Percentiles rank a stretch among this genome's conserved stretches.
phyloP scores from a whole-genome alignment of 768 basidiomycete genomes.

The Inosperma sp. region DNA sequence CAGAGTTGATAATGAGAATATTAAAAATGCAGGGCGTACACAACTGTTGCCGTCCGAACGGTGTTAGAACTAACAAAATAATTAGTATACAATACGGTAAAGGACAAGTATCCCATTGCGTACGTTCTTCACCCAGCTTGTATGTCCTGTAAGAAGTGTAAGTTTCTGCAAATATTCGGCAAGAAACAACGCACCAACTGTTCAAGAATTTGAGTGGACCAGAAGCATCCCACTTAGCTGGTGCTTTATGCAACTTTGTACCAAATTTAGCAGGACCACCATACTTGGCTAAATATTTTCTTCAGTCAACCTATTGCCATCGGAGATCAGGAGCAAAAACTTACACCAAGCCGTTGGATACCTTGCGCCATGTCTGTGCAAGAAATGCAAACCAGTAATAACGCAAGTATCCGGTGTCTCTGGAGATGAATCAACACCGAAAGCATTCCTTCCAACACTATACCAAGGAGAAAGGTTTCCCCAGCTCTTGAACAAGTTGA shows the following conservation, averaged over 20 bases:
- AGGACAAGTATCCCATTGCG: conserved; percentile 7
- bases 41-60: conserved; percentile 83
- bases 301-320: conserved; percentile 4
- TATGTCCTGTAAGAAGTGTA: conserved; percentile 59
- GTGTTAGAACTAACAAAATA: conserved; percentile 65
- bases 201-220: conserved; percentile 75
- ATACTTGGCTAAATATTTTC: conserved; percentile 41
- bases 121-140: conserved; percentile 84
- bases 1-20: not conserved
- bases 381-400: conserved; percentile 68
- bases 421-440: conserved; percentile 69
- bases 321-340: conserved; percentile 20
- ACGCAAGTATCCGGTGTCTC: conserved; percentile 66
- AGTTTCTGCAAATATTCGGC: not conserved
- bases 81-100: not conserved
- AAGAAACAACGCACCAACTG: conserved; percentile 17
- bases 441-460: conserved; percentile 57
- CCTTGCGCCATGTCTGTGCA: conserved; percentile 80
- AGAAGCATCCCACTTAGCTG: conserved; percentile 57
- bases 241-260: conserved; percentile 47
- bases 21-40: conserved; percentile 45
- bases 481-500: conserved; percentile 74
- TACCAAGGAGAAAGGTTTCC: conserved; percentile 87
- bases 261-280: conserved; percentile 61
- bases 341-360: conserved; percentile 64